A percentile compares a stretch with the other conserved stretches of the same genome.
phyloP scores from a whole-genome alignment of 352 stramenopile genomes.

The Aphanomyces euteiches region DNA sequence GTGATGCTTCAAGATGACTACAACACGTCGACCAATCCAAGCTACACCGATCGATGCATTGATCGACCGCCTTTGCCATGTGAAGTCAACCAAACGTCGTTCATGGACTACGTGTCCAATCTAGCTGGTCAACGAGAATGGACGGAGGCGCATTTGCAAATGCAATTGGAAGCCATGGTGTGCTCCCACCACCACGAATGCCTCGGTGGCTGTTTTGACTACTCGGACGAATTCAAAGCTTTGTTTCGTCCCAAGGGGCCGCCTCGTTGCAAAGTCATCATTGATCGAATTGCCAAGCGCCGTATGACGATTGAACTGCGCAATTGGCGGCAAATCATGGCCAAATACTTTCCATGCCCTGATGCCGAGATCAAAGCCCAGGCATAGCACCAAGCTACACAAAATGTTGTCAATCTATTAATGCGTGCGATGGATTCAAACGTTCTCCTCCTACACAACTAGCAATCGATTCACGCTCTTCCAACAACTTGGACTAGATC shows the following conservation, averaged over 20 bases:
- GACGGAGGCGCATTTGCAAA: background rate
- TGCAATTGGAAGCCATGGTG: conserved; percentile 42
- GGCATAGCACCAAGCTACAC: too few relatives aligned
- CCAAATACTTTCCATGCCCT: conserved; percentile 10
- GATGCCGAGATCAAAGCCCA: background rate
- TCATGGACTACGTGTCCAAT: conserved; percentile 5
- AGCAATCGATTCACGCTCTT: background rate
- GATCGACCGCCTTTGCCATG: background rate
- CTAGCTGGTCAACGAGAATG: background rate
- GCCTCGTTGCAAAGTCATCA: conserved; percentile 41
- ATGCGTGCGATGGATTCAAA: too few relatives aligned
- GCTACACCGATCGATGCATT: conserved; percentile 10
- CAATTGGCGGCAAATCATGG: background rate
- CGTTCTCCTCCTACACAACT: too few relatives aligned
- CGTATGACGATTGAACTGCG: conserved; percentile 53
- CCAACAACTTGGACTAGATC: conserved; percentile 36
- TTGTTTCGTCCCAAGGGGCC: conserved; percentile 34
- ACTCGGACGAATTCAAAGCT: conserved; percentile 41
- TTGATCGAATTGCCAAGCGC: conserved; percentile 41
- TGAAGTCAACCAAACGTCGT: conserved; percentile 7
- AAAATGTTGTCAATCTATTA: too few relatives aligned
- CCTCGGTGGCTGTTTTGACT: conserved; percentile 40
- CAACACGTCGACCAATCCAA: background rate
- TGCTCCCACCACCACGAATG: conserved; percentile 46
- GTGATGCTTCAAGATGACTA: background rate